phyloP scores from a whole-genome alignment of 192 early-diverging fungal genomes.

The Linderina pennispora region DNA sequence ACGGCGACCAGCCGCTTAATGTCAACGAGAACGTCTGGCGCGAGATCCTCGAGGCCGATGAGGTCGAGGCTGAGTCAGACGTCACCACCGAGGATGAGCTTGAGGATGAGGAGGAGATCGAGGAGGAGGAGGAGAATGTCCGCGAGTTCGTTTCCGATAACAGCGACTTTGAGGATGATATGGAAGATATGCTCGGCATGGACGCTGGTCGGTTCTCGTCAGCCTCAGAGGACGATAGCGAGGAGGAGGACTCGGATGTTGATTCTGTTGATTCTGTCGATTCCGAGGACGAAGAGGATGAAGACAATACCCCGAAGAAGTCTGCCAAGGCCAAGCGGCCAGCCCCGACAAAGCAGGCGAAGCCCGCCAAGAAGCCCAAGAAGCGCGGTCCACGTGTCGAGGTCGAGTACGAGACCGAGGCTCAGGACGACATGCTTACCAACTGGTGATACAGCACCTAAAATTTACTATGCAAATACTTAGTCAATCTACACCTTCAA shows the following conservation, averaged over 20 bases:
- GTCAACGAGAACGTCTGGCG: slow-evolving; percentile 85
- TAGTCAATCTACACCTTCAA: neutral
- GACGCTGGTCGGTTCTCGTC: slow-evolving; percentile 51
- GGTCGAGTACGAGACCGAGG: slow-evolving; percentile 53
- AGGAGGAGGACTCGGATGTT: slow-evolving; percentile 13
- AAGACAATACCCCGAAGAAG: slow-evolving; percentile 35
- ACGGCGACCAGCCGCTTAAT: slow-evolving; percentile 96
- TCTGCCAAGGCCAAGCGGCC: slow-evolving; percentile 26
- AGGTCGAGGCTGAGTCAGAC: slow-evolving; percentile 60
- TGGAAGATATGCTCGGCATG: slow-evolving; percentile 39
- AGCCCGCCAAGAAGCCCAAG: slow-evolving; percentile 37
- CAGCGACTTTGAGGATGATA: slow-evolving; percentile 30
- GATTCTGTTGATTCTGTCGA: slow-evolving; percentile 10
- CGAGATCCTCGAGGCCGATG: slow-evolving; percentile 76
- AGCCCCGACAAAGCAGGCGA: slow-evolving; percentile 16
- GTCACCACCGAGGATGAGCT: slow-evolving; percentile 64
- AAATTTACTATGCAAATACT: neutral
- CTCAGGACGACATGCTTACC: slow-evolving; percentile 28
- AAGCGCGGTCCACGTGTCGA: slow-evolving; percentile 49
- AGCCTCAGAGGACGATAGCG: slow-evolving; percentile 56
- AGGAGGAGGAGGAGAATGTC: slow-evolving; percentile 46
- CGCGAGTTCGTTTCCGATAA: slow-evolving; percentile 48
- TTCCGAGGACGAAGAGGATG: slow-evolving; percentile 57
- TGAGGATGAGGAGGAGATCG: slow-evolving; percentile 47
- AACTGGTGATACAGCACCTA: slow-evolving; percentile 17